Evolutionary conservation across 768 basidiomycete genomes (phyloP).

Genomic region (Psilocybe tampanensis): DNA sequence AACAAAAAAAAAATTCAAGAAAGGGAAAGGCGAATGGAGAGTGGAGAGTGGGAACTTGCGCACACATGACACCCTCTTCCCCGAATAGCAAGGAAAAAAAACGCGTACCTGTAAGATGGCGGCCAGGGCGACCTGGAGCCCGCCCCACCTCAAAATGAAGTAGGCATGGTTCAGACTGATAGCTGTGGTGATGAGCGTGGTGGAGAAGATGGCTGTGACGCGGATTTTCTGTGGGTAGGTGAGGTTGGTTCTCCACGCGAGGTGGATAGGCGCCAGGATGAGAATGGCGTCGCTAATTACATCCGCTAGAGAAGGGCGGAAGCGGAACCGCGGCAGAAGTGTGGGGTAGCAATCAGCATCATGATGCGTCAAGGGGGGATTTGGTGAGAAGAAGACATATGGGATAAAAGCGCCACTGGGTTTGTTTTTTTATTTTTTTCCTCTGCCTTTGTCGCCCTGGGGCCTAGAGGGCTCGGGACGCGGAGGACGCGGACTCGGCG

Average conservation of each 20-base stretch:
- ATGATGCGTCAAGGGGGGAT: too few species aligned
- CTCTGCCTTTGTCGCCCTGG: too few species aligned
- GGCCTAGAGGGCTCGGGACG: too few species aligned
- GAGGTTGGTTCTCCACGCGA: constrained; percentile 40
- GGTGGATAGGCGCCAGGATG: constrained; percentile 40
- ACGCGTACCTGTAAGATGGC: constrained; percentile 39
- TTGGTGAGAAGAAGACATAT: background rate
- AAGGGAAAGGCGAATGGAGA: too few species aligned
- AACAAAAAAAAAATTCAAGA: background rate
- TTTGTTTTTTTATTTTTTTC: too few species aligned
- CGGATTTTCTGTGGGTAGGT: constrained; percentile 34
- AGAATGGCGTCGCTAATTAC: constrained; percentile 42
- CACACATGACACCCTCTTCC: background rate
- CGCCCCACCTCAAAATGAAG: constrained; percentile 28
- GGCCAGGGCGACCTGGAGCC: constrained; percentile 23
- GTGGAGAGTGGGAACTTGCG: background rate
- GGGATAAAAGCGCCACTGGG: background rate
- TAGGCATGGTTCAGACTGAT: constrained; percentile 39
- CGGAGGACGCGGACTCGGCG: too few species aligned
- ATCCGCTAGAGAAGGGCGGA: constrained; percentile 35
- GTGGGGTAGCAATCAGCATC: constrained; percentile 5
- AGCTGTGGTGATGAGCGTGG: constrained; percentile 40
- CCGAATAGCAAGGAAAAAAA: background rate
- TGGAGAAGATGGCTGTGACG: constrained; percentile 44
- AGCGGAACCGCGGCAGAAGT: constrained; percentile 2